Base-by-base conservation (phyloP, 2,329 filamentous ascomycete species). In the Fusarium denticulatum region DNA sequence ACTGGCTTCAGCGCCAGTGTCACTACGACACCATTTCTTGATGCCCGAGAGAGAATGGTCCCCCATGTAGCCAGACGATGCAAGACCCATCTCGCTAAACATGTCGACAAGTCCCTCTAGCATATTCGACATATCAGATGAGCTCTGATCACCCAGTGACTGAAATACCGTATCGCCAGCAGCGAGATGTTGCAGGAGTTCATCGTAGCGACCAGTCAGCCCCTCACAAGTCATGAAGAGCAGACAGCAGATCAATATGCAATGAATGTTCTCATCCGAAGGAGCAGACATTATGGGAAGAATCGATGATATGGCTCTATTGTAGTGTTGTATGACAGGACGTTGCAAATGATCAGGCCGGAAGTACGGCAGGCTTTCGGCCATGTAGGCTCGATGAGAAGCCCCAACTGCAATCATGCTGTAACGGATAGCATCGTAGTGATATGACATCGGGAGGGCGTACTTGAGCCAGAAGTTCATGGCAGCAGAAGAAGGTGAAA, bases 331-430 rank as follows among this genome's bases (percentile, higher is more conserved):
- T 12, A 68, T 68, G 16, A 68, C 55, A 9, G 56, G 64, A 3
- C 46, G 36, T 4, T 67, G 64, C 0, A 67, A 7, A 10, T 47
- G 15, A 16, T 61, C 39, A 6, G 63, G 63, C 1, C 36, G 40
- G 1, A 40, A 50, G 24, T 68, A 68, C 5, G 63, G 46, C 7
- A 49, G 46, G 0, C 36, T 55, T 8, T 62, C 40, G 1, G 63
- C 42, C 46, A 68, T 68, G 26, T 47, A 68, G 16, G 56, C 64
- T 12, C 65, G 26, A 28, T 68, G 65, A 3, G 65, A 68, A 8
- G 65, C 65, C 6, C 65, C 65, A 1, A 62, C 64, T 1, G 55
- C 65, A 47, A 68, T 34, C 64, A 68, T 68, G 16, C 65, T 68
- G 8, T 67, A 67, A 3, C 47, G 46, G 22, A 68, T 43, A 1